Evolutionary conservation across 495 filamentous ascomycete genomes (phyloP).

Genomic region (Trichoderma asperelloides): DNA sequence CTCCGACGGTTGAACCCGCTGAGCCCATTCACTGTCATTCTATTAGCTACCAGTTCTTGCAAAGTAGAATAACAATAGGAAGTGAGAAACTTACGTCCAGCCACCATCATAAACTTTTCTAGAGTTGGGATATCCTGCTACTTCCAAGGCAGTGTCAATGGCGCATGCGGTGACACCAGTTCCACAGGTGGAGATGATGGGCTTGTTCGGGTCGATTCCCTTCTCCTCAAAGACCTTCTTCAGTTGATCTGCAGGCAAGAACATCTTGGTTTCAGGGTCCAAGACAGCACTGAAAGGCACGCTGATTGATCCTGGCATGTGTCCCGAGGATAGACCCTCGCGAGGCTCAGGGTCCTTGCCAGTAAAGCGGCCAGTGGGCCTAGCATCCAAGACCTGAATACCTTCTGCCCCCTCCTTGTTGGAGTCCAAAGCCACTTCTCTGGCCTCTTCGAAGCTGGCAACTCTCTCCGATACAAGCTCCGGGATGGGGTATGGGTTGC

Average conservation of each 20-base stretch:
- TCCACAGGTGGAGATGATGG: conserved; percentile 83
- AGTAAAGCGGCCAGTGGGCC: conserved; percentile 67
- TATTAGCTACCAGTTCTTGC: conserved; percentile 13
- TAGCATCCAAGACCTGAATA: conserved; percentile 84
- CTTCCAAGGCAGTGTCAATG: conserved; percentile 75
- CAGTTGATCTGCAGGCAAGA: conserved; percentile 64
- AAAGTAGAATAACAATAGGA: not conserved
- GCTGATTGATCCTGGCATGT: conserved; percentile 82
- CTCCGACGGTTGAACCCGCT: conserved; percentile 40
- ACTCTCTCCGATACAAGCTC: conserved; percentile 29
- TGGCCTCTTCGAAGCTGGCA: conserved; percentile 65
- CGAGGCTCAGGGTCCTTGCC: conserved; percentile 83
- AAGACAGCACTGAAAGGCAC: conserved; percentile 73
- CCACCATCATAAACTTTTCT: conserved; percentile 88
- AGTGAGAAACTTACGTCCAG: conserved; percentile 72
- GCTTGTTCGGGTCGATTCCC: conserved; percentile 69
- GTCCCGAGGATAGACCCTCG: conserved; percentile 76
- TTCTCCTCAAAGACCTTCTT: conserved; percentile 65
- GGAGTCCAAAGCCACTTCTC: conserved; percentile 60
- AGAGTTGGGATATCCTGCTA: conserved; percentile 62
- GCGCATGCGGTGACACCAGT: conserved; percentile 93
- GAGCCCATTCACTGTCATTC: conserved; percentile 58
- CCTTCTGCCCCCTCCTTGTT: conserved; percentile 71
- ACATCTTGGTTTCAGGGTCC: conserved; percentile 70
- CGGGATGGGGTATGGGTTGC: conserved; percentile 46